Conservation (phyloP, 1,139 yeast genomes). For the Taphrina sp. region DNA sequence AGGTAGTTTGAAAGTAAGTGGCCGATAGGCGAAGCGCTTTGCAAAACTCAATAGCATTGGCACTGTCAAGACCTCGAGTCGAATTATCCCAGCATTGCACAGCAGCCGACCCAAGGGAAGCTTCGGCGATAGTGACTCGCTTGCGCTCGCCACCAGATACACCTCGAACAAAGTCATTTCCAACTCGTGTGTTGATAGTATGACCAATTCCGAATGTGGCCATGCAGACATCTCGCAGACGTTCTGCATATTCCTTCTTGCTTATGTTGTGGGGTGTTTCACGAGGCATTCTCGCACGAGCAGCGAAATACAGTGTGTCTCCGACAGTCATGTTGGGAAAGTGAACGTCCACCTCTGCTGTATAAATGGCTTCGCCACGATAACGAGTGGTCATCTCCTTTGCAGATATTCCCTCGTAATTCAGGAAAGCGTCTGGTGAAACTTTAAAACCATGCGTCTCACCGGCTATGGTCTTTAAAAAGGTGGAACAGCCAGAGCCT, state of each 20-base stretch:
- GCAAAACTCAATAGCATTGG: conserved; percentile 73
- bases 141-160: conserved; percentile 67
- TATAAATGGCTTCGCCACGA: conserved; percentile 70
- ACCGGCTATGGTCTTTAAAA: conserved; percentile 57
- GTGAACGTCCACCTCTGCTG: conserved; percentile 67
- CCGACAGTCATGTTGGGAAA: conserved; percentile 73
- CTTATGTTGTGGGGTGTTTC: conserved; percentile 61
- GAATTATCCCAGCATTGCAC: conserved; percentile 75
- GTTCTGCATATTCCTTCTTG: conserved; percentile 59
- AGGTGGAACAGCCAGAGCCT: conserved; percentile 65
- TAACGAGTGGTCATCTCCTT: conserved; percentile 53
- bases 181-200: conserved; percentile 57
- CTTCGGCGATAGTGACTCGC: conserved; percentile 64
- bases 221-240: conserved; percentile 65
- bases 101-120: conserved; percentile 59
- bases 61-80: conserved; percentile 72
- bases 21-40: conserved; percentile 67
- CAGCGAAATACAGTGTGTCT: conserved; percentile 65
- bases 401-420: conserved; percentile 54
- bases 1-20: conserved; percentile 56
- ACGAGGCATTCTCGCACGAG: conserved; percentile 62
- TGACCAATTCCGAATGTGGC: conserved; percentile 65
- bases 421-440: conserved; percentile 42
- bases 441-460: conserved; percentile 49
- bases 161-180: conserved; percentile 62